Conservation (phyloP, 2,329 filamentous ascomycete species). For the Immersiporthe knoxdaviesiana region DNA sequence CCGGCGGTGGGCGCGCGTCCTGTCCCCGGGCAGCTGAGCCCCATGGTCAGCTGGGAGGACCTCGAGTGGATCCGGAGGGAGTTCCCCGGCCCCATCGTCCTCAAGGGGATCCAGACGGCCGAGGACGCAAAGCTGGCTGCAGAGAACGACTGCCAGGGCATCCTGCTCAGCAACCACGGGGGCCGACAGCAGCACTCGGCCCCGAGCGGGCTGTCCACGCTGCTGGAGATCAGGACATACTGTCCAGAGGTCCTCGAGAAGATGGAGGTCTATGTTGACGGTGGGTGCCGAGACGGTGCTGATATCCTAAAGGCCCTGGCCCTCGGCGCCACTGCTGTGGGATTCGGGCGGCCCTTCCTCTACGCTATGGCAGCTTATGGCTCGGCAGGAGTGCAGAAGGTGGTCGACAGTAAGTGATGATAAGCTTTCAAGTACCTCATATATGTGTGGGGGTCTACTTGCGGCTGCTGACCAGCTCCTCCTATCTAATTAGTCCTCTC, state of each 20-base stretch:
- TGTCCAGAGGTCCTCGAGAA: conserved; percentile 53
- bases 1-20: conserved; percentile 25
- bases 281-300: conserved; percentile 57
- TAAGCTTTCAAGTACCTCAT: conserved; percentile 19
- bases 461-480: neutral
- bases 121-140: conserved; percentile 29
- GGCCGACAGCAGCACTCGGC: conserved; percentile 28
- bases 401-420: conserved; percentile 26
- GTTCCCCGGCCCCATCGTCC: conserved; percentile 36
- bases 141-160: conserved; percentile 27
- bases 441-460: neutral
- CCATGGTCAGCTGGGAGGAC: conserved; percentile 31
- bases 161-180: conserved; percentile 30
- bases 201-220: conserved; percentile 33
- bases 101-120: conserved; percentile 29
- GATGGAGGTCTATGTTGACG: conserved; percentile 58
- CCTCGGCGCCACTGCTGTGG: conserved; percentile 56
- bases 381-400: conserved; percentile 22
- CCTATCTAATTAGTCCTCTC: conserved; percentile 31
- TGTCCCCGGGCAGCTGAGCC: conserved; percentile 25
- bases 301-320: conserved; percentile 60
- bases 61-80: conserved; percentile 30
- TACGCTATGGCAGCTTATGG: conserved; percentile 43
- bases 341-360: conserved; percentile 44
- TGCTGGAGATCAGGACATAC: conserved; percentile 57